Evolutionary conservation across 2,329 filamentous ascomycete genomes (phyloP), one percentile per base, ranked within the genome.

Genomic region (Stachybotrys elegans): DNA sequence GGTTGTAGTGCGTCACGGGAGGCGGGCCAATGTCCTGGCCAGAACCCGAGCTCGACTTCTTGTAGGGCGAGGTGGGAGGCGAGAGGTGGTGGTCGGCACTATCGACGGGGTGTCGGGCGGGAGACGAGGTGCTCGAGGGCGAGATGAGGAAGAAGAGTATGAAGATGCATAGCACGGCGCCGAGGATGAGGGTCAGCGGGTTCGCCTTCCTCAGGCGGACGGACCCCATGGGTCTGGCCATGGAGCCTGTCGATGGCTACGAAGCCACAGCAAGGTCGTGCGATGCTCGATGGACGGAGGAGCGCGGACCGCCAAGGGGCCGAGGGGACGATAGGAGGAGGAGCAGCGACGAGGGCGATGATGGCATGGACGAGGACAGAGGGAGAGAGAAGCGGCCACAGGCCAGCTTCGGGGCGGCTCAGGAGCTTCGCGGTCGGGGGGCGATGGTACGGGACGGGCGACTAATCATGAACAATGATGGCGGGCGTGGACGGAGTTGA

Each of bases 1-100:
- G 84, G 64, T 94, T 83, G 73, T 96, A 97, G 64, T 88, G 90
- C 29, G 88, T 81, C 38, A 98, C 91, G 8, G 92, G 91, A 43
- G 92, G 90, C 40, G 90, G 85, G 42, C 58, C 57, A 6, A 58
- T 45, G 31, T 56, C 51, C 41, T 53, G 48, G 37, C 62, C 62
- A 27, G 59, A 52, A 45, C 58, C 54, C 43, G 58, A 55, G 42
- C 54, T 62, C 42, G 58, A 65, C 62, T 65, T 73, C 63, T 58
- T 60, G 55, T 70, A 70, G 19, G 67, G 67, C 41, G 65, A 67
- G 3, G 67, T 70, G 22, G 67, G 67, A 19, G 67, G 67, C 38
- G 67, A 70, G 17, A 70, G 61, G 50, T 69, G 67, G 51, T 70
- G 68, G 46, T 70, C 63, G 42, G 66, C 64, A 12, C 65, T 61